Evolutionary conservation across 352 stramenopile species (phyloP).

Genomic region (Phytophthora sp.): DNA sequence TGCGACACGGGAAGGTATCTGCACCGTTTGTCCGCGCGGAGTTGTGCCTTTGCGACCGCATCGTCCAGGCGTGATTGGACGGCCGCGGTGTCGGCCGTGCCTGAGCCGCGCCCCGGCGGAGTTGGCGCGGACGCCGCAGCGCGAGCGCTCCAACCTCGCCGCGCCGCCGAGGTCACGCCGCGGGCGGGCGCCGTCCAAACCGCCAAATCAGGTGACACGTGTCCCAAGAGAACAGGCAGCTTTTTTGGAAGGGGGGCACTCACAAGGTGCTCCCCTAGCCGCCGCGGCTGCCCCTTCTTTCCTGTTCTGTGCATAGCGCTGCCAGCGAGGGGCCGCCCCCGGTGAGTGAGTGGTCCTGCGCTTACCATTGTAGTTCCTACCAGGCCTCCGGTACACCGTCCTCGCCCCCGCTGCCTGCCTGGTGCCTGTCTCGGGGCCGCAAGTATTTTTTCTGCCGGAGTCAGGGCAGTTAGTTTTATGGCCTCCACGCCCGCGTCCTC

Average conservation of each 20-base stretch:
- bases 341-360: conserved; percentile 42
- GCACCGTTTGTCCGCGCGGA: conserved; percentile 4
- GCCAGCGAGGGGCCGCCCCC: background rate
- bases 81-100: background rate
- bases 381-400: conserved; percentile 38
- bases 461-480: conserved; percentile 65
- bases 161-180: too few relatives aligned
- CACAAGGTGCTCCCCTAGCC: conserved; percentile 34
- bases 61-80: conserved; percentile 17
- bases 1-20: conserved; percentile 40
- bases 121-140: background rate
- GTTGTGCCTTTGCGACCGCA: conserved; percentile 25
- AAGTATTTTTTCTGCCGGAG: conserved; percentile 44
- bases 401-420: conserved; percentile 20
- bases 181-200: background rate
- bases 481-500: conserved; percentile 52
- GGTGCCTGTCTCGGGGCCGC: conserved; percentile 31
- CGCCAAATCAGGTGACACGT: conserved; percentile 20
- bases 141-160: background rate
- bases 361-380: conserved; percentile 49
- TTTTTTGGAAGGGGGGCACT: conserved; percentile 13
- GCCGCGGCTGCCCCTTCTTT: conserved; percentile 33
- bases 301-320: conserved; percentile 26
- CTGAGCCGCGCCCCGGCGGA: too few relatives aligned
- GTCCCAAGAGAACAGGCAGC: conserved; percentile 40